Evolutionary conservation across 192 early-diverging fungal species (phyloP).

Genomic region (Coemansia sp.): DNA sequence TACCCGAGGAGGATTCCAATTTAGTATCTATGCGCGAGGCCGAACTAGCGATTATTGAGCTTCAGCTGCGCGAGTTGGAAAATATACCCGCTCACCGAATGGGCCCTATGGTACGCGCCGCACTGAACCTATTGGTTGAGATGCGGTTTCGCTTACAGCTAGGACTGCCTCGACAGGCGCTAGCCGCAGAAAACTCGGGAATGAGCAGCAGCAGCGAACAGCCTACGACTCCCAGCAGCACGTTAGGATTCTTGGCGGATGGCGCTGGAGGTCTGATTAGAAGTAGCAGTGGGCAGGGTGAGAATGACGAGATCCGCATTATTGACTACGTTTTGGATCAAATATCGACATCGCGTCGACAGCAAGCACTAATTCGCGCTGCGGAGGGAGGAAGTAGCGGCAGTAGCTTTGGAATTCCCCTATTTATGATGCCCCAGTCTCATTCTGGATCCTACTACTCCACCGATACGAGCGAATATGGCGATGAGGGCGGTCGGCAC

Average conservation of each 20-base stretch:
- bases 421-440: constrained; percentile 39
- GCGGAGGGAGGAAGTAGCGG: neutral
- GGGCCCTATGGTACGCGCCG: constrained; percentile 52
- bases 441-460: neutral
- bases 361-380: constrained; percentile 10
- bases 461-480: neutral
- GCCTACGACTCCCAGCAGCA: neutral
- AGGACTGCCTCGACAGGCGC: constrained; percentile 29
- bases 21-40: constrained; percentile 32
- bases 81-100: constrained; percentile 36
- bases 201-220: neutral
- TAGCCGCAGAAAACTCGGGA: neutral
- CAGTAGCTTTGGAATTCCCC: constrained; percentile 29
- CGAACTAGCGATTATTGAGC: constrained; percentile 51
- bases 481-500: neutral
- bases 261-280: constrained; percentile 1
- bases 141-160: constrained; percentile 55
- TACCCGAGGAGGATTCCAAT: neutral
- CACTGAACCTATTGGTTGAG: constrained; percentile 48
- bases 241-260: neutral
- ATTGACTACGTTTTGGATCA: constrained; percentile 49
- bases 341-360: constrained; percentile 40
- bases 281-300: constrained; percentile 19
- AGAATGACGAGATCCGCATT: constrained; percentile 32
- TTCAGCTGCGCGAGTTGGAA: constrained; percentile 48